Conservation (phyloP, 108 stramenopile species). For the Cyclotella baltica region DNA sequence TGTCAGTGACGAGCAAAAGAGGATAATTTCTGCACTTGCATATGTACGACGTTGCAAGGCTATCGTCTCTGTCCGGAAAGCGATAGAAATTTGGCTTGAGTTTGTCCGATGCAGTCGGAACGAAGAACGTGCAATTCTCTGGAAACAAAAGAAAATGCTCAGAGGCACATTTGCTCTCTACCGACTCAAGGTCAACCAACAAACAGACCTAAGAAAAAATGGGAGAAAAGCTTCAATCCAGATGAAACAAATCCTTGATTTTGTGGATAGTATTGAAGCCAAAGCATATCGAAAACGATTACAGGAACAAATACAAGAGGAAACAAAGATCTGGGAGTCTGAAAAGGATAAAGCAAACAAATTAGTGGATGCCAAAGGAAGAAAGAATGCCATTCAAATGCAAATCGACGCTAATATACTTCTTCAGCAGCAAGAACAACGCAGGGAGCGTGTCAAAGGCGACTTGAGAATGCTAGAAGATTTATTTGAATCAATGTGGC, state of each 20-base stretch:
- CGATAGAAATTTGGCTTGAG: conserved; percentile 20
- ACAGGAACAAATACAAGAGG: not conserved
- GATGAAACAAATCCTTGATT: not conserved
- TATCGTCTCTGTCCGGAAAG: conserved; percentile 4
- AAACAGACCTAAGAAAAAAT: conserved; percentile 6
- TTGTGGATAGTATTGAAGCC: not conserved
- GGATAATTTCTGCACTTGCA: conserved; percentile 15
- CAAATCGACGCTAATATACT: conserved; percentile 10
- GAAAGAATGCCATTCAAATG: conserved; percentile 11
- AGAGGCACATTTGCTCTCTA: conserved; percentile 1
- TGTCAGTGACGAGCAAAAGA: conserved; percentile 28
- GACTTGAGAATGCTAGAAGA: conserved; percentile 7
- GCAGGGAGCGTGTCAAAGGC: conserved; percentile 19
- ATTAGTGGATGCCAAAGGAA: not conserved
- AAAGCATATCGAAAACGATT: not conserved
- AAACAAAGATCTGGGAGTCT: not conserved
- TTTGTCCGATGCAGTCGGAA: conserved; percentile 1
- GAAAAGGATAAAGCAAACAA: conserved; percentile 10
- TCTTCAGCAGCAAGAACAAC: conserved; percentile 14
- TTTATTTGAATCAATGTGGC: conserved; percentile 23
- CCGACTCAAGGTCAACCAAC: not conserved
- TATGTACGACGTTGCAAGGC: conserved; percentile 21
- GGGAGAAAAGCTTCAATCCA: conserved; percentile 23
- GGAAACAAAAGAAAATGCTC: conserved; percentile 10
- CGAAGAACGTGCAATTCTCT: conserved; percentile 15